A percentile compares a stretch with the other conserved stretches of the same genome.
Evolutionary conservation across 768 basidiomycete species (phyloP).

Genomic region (Lentinula detonsa): DNA sequence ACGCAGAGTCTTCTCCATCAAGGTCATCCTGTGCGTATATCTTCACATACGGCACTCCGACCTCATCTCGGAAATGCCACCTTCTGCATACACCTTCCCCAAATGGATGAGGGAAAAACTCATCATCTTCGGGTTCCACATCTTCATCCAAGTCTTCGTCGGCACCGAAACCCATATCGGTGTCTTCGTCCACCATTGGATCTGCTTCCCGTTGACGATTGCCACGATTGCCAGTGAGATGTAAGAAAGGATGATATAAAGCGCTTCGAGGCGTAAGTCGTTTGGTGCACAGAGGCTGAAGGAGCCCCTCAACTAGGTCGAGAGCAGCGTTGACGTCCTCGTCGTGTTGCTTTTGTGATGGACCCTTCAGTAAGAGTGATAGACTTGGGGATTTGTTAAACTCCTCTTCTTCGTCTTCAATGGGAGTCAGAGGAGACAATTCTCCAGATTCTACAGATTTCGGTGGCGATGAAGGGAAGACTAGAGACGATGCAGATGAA

Average conservation of each 20-base stretch:
- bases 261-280: slow-evolving; percentile 74
- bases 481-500: slow-evolving; percentile 3
- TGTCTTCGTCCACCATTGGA: neutral
- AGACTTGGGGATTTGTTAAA: neutral
- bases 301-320: slow-evolving; percentile 64
- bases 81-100: slow-evolving; percentile 63
- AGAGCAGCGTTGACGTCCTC: slow-evolving; percentile 62
- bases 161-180: neutral
- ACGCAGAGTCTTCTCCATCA: slow-evolving; percentile 16
- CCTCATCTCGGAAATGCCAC: slow-evolving; percentile 52
- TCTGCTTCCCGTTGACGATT: neutral
- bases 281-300: slow-evolving; percentile 73
- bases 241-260: slow-evolving; percentile 75
- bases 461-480: slow-evolving; percentile 10
- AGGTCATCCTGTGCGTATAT: slow-evolving; percentile 29
- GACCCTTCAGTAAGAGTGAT: neutral
- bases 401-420: slow-evolving; percentile 14
- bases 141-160: slow-evolving; percentile 14
- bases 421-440: slow-evolving; percentile 12
- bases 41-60: slow-evolving; percentile 49
- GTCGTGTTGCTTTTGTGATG: slow-evolving; percentile 35
- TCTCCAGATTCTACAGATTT: slow-evolving; percentile 10
- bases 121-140: slow-evolving; percentile 44
- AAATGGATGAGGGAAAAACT: slow-evolving; percentile 61
- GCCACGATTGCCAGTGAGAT: neutral